Percentiles rank a stretch among this genome's conserved stretches.
These are phyloP conservation scores for Gaultheria prostrata DNA, from an alignment of 148 eudicot genomes.

Conservation along the genomic window DNA sequence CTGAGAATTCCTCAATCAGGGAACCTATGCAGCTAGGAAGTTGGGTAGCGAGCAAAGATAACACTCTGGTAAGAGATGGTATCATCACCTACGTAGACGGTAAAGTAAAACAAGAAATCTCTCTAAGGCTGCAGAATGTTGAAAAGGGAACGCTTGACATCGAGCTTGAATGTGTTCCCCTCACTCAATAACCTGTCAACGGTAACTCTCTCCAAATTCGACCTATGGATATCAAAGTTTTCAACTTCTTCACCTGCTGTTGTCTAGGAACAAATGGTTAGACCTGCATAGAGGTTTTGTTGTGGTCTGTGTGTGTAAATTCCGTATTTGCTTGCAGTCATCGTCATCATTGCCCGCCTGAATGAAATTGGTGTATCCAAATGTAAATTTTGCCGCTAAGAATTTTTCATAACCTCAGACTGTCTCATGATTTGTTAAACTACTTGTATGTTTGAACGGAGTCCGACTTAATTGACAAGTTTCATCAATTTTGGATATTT, in stretches of 20 bases:
- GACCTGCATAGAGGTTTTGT: not conserved
- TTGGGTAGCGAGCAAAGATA: constrained; percentile 71
- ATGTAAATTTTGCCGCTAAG: not conserved
- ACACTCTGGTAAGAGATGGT: constrained; percentile 66
- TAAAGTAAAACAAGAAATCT: constrained; percentile 66
- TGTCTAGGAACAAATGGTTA: not conserved
- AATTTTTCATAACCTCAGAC: not conserved
- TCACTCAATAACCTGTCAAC: constrained; percentile 51
- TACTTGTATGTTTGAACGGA: not conserved
- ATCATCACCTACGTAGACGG: constrained; percentile 55
- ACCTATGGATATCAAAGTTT: not conserved
- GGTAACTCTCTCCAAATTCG: not conserved
- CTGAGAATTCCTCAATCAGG: constrained; percentile 37
- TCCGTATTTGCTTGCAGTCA: not conserved
- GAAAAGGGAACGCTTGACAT: constrained; percentile 83
- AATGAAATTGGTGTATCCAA: not conserved
- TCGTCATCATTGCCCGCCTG: not conserved
- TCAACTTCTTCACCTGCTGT: not conserved
- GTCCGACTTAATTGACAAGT: not conserved
- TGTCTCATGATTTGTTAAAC: not conserved
- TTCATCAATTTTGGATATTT: not conserved
- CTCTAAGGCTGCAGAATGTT: constrained; percentile 70
- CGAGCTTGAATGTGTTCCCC: constrained; percentile 93
- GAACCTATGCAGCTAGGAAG: constrained; percentile 59
- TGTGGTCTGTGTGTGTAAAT: not conserved